Evolutionary conservation across 2,329 filamentous ascomycete species (phyloP).

Genomic region (Cladophialophora carrionii): DNA sequence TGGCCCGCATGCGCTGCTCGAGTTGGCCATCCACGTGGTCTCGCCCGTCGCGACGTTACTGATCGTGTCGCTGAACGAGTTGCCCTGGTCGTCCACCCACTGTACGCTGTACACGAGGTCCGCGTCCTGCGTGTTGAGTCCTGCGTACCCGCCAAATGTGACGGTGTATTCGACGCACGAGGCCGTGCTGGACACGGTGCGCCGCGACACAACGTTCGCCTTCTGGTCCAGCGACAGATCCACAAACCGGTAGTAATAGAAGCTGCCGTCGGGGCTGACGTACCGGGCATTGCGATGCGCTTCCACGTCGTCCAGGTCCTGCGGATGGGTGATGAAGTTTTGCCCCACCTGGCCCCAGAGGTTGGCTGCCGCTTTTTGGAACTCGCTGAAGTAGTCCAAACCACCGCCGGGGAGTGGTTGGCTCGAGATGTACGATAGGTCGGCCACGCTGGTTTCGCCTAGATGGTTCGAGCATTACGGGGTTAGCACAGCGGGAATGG

Average conservation of each 20-base stretch:
- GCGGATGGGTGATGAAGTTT: constrained; percentile 11
- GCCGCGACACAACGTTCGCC: background rate
- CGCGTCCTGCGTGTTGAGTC: constrained; percentile 14
- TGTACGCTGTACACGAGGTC: background rate
- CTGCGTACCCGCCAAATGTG: constrained; percentile 22
- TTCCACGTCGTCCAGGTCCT: constrained; percentile 44
- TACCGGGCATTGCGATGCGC: constrained; percentile 43
- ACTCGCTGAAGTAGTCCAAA: background rate
- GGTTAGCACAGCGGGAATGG: background rate
- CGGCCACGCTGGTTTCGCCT: constrained; percentile 20
- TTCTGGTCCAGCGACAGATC: constrained; percentile 11
- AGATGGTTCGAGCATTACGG: background rate
- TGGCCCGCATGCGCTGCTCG: constrained; percentile 22
- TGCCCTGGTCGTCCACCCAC: constrained; percentile 19
- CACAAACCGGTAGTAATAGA: constrained; percentile 20
- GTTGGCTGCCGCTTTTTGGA: constrained; percentile 27
- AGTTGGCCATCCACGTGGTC: constrained; percentile 23
- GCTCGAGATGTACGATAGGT: constrained; percentile 24
- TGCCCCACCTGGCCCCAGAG: constrained; percentile 32
- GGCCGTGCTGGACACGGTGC: constrained; percentile 23
- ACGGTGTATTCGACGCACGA: constrained; percentile 24
- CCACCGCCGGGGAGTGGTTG: constrained; percentile 4
- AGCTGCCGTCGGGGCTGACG: constrained; percentile 46
- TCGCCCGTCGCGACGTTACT: constrained; percentile 13
- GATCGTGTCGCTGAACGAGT: background rate